These are phyloP conservation scores for Friedmanniomyces simplex DNA, from an alignment of 495 filamentous ascomycete species.

Conservation along the genomic window DNA sequence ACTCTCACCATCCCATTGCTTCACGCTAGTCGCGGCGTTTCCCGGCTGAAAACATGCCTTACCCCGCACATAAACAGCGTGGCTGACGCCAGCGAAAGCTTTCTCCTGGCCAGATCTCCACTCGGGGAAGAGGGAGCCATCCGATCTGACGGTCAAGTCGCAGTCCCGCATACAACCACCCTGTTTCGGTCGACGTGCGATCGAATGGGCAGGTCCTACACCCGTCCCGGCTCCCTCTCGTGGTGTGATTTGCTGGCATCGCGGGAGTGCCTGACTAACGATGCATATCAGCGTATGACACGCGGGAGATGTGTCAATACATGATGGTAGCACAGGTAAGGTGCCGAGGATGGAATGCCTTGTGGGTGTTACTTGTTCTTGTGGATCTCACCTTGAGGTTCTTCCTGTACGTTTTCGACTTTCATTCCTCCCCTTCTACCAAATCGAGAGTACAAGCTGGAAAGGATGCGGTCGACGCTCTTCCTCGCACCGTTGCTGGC, in stretches of 20 bases:
- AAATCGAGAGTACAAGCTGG: not conserved
- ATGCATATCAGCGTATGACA: not conserved
- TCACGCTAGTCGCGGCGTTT: not conserved
- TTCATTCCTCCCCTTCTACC: not conserved
- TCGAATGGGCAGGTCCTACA: not conserved
- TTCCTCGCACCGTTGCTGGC: conserved; percentile 7
- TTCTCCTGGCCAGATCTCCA: not conserved
- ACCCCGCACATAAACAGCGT: not conserved
- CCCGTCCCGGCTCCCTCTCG: not conserved
- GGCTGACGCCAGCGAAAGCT: not conserved
- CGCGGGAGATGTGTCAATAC: not conserved
- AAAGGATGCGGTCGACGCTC: conserved; percentile 1
- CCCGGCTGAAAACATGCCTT: not conserved
- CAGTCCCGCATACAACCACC: no score
- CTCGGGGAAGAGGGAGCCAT: not conserved
- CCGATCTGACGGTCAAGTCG: not conserved
- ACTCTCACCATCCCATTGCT: no score
- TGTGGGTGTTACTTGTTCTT: not conserved
- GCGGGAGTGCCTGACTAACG: not conserved
- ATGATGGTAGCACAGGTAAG: not conserved
- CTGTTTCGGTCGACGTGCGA: not conserved
- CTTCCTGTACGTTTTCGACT: not conserved
- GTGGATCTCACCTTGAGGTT: not conserved
- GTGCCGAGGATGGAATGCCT: not conserved
- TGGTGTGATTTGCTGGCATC: not conserved